Base-by-base conservation (phyloP, 2,329 filamentous ascomycete genomes). In the Colletotrichum liaoningense region DNA sequence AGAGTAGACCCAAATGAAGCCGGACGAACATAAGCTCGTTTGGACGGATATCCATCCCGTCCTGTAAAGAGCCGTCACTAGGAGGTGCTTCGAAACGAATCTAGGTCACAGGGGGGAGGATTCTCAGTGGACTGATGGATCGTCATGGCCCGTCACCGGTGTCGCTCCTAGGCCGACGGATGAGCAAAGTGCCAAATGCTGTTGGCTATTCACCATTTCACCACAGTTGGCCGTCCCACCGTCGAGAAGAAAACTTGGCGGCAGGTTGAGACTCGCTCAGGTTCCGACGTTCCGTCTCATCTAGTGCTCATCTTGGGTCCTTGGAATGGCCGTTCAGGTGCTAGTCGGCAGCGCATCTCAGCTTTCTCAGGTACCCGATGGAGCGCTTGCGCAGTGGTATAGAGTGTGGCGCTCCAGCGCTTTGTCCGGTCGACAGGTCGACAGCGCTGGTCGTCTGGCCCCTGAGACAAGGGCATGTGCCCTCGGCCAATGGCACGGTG, bases 401-500 rank as follows among this genome's bases (percentile, higher is more conserved):
- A 55, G 19, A 62, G 63, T 33, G 68, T 66, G 63, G 63, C 63
- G 63, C 56, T 52, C 63, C 57, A 60, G 63, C 28, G 67, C 71
- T 73, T 65, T 71, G 56, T 62, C 56, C 19, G 22, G 69, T 57
- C 35, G 30, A 69, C 58, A 35, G 52, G 60, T 62, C 35, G 56
- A 65, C 24, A 59, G 54, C 22, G 33, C 19, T 56, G 38, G 58
- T 52, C 59, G 24, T 60, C 24, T 33, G 12, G 46, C 54, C 60
- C 59, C 67, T 66, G 71, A 73, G 68, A 71, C 67, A 60, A 46
- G 56, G 22, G 56, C 42, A 56, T 58, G 62, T 60, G 33, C 42
- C 30, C 28, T 66, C 9, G 9, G 28, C 71, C 71, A 71, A 73
- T 73, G 60, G n/a, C 14, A 71, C 33, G 55, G 62, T 66, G 55